These are phyloP conservation scores for Podila minutissima DNA, from an alignment of 192 early-diverging fungal genomes.

Conservation along the genomic window DNA sequence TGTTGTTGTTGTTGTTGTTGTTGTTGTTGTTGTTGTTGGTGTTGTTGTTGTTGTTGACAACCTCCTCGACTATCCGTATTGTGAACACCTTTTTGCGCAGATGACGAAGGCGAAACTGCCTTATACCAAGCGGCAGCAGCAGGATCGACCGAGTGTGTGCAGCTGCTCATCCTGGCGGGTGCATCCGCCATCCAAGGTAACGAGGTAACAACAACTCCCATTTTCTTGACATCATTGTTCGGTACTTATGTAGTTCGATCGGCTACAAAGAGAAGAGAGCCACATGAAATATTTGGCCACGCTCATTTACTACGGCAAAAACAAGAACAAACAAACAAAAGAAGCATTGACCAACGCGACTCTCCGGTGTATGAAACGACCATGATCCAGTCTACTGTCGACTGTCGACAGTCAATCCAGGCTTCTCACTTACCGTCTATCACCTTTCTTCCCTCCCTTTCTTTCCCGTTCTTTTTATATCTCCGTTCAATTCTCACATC, in stretches of 20 bases:
- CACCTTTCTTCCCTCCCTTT: not conserved
- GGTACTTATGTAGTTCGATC: too few species aligned
- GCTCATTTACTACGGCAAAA: too few species aligned
- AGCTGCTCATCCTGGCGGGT: slow-evolving; percentile 45
- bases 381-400: not conserved
- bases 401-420: slow-evolving; percentile 3
- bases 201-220: slow-evolving; percentile 31
- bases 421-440: not conserved
- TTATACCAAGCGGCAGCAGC: slow-evolving; percentile 53
- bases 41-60: too few species aligned
- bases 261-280: too few species aligned
- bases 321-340: not conserved
- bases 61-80: too few species aligned
- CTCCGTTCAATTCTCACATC: not conserved
- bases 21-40: too few species aligned
- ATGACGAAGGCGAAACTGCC: slow-evolving; percentile 56
- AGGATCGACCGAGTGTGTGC: slow-evolving; percentile 47
- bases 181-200: slow-evolving; percentile 43
- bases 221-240: too few species aligned
- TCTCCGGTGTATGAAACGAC: not conserved
- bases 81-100: slow-evolving; percentile 10
- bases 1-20: too few species aligned
- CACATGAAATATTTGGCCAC: too few species aligned
- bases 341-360: not conserved
- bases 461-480: slow-evolving; percentile 1